Evolutionary conservation across 306 rosid genomes (phyloP), one percentile per base, ranked within the genome.

Genomic region (Phaseolus lunatus): DNA sequence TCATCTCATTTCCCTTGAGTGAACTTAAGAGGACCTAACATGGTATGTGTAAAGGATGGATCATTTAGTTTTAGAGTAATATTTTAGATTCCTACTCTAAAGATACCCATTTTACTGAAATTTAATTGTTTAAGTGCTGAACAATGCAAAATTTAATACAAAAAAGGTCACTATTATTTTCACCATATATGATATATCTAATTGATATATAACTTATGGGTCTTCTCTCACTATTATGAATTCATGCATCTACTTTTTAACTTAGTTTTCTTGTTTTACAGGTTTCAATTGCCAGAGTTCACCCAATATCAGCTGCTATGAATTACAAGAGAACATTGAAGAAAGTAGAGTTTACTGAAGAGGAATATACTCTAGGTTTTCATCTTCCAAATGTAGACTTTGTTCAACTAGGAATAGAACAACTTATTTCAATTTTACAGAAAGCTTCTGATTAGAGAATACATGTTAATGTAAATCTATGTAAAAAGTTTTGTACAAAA

Each of bases 231-330:
- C 22, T 1, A 14, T 49, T 44, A 19, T 49, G 44, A 27, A 4
- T 48, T 47, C 23, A 31, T 33, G 65, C 52, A 70, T 68, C 43
- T 37, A 22, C 5, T 19, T 18, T 15, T 67, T 8, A 61, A 26
- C 20, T 77, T 24, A 19, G 9, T n/a, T 73, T 68, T 62, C 3
- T 16, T 78, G 26, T 54, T 77, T 78, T 59, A 15, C 84, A 92
- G 96, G 88, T 82, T 8, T 81, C 96, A 13, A 71, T 94, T 70
- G 98, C 95, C 1, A 87, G 85, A 83, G 95, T 91, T 74, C 93
- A 86, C 66, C 93, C 94, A 35, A 84, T 81, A 80, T 89, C 85
- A 22, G 92, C 97, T 29, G 62, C 66, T 35, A 79, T 8, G 76
- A 90, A 81, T 73, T 92, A 85, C 81, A 88, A 43, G 79, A 61